These are phyloP conservation scores for Ophiocordyceps australis DNA, from an alignment of 2,329 filamentous ascomycete genomes.

Conservation along the genomic window DNA sequence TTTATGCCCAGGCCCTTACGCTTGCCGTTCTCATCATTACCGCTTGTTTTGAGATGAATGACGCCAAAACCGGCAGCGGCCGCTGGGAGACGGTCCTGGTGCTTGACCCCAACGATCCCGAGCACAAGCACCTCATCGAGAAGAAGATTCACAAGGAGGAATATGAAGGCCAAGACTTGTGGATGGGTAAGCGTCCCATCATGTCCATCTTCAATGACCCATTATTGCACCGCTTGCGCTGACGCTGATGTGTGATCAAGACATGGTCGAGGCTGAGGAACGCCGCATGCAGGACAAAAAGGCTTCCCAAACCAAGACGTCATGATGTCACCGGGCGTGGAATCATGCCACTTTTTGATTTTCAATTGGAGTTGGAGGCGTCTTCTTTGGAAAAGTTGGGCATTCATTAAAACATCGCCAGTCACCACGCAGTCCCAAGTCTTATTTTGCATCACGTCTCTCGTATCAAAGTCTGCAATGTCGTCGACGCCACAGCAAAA, in stretches of 20 bases:
- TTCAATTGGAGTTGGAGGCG: too few species aligned
- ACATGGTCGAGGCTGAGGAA: conserved; percentile 74
- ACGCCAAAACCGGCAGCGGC: conserved; percentile 58
- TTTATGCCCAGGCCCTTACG: conserved; percentile 83
- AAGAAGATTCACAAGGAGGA: conserved; percentile 77
- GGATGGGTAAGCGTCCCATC: conserved; percentile 47
- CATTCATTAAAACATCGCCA: too few species aligned
- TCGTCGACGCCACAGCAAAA: too few species aligned
- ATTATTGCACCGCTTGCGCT: background rate
- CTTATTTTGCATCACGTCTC: too few species aligned
- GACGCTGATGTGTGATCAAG: conserved; percentile 16
- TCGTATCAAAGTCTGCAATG: too few species aligned
- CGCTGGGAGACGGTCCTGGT: conserved; percentile 76
- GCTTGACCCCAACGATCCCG: conserved; percentile 62
- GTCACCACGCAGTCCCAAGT: too few species aligned
- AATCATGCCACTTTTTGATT: too few species aligned
- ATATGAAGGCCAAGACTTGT: conserved; percentile 79
- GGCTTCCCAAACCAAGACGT: conserved; percentile 8
- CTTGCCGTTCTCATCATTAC: conserved; percentile 68
- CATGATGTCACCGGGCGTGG: too few species aligned
- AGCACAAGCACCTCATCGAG: conserved; percentile 69
- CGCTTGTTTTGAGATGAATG: conserved; percentile 63
- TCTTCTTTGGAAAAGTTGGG: too few species aligned
- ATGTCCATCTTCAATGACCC: background rate
- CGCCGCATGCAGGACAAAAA: conserved; percentile 28